Evolutionary conservation across 169 alveolate species (phyloP), one percentile per base, ranked within the genome.

Genomic region (Babesia gibsoni): DNA sequence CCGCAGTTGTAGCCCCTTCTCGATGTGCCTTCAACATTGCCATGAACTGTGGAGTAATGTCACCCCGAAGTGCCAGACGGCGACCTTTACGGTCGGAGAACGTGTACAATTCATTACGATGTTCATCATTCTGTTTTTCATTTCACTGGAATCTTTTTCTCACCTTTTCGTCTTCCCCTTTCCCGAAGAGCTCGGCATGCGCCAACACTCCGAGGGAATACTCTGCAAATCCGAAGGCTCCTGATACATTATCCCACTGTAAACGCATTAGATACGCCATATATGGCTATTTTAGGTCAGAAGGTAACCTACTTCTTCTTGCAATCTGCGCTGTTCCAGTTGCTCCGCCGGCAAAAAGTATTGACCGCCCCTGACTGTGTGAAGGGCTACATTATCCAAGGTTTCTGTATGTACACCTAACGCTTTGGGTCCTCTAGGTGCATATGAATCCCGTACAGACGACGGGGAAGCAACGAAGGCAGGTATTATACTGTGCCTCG

Each of bases 31-130:
- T 20, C 45, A 79, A 42, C 88, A 79, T 46, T 30, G 69, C 49
- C 83, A 67, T 68, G 53, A 79, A 79, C 65, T 79, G 88, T 1
- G 88, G 88, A 1, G 88, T 79, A 14, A 70, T 54, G 41, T 79
- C 88, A 10, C 81, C 83, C 25, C 88, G 54, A 39, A 79, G 64
- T 37, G 88, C 73, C 41, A 79, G 25, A 4, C 69, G 48, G n/a
- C 88, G 43, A 4, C 88, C 88, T 43, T 69, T 79, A 12, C 52
- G 48, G 45, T 79, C 88, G 46, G 53, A 48, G 57, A 79, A 70
- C 20, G 14, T 22, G 73, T 79, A 79, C 3, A 68, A 52, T 33
- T 79, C 88, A 6, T 77, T 77, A 32, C 53, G 41, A 37, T 77
- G 80, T 63, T 68, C 86, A 33, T 53, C 35, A 25, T 59, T 39